Evolutionary conservation across 495 filamentous ascomycete species (phyloP).

Genomic region (Hypoxylon fragiforme): DNA sequence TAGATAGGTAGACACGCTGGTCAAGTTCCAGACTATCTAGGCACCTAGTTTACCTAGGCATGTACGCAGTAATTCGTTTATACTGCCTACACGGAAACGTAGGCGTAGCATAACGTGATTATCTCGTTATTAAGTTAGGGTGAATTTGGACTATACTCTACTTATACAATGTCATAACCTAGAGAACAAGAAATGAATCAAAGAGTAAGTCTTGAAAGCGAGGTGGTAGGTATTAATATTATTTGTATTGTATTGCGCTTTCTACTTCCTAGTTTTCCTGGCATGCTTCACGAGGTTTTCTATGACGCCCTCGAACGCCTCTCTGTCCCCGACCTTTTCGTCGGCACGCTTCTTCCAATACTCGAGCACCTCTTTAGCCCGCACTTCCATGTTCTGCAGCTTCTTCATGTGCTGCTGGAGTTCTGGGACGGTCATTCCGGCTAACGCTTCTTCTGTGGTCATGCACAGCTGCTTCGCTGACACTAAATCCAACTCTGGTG

Average conservation of each 20-base stretch:
- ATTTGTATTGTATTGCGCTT: slow-evolving; percentile 17
- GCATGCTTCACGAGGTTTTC: slow-evolving; percentile 97
- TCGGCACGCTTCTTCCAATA: slow-evolving; percentile 89
- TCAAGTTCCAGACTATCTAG: no score
- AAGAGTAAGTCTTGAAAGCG: no score
- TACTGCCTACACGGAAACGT: no score
- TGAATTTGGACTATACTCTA: no score
- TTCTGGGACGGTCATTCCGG: slow-evolving; percentile 74
- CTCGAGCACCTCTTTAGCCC: slow-evolving; percentile 76
- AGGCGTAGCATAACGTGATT: no score
- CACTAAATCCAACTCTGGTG: slow-evolving; percentile 78
- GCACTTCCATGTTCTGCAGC: slow-evolving; percentile 66
- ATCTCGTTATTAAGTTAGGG: no score
- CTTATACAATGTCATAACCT: no score
- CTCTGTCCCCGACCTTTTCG: slow-evolving; percentile 83
- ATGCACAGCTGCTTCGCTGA: slow-evolving; percentile 75
- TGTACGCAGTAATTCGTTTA: no score
- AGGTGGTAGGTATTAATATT: no score
- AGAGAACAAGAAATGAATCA: no score
- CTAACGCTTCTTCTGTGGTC: slow-evolving; percentile 80
- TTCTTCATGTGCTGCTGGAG: slow-evolving; percentile 71
- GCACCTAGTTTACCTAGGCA: no score
- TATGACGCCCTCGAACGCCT: slow-evolving; percentile 97
- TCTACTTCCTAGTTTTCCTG: slow-evolving; percentile 74
- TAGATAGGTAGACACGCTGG: no score